These are phyloP conservation scores for Tillandsia leiboldiana DNA, from an alignment of 176 grass and related monocot genomes.

Conservation along the genomic window DNA sequence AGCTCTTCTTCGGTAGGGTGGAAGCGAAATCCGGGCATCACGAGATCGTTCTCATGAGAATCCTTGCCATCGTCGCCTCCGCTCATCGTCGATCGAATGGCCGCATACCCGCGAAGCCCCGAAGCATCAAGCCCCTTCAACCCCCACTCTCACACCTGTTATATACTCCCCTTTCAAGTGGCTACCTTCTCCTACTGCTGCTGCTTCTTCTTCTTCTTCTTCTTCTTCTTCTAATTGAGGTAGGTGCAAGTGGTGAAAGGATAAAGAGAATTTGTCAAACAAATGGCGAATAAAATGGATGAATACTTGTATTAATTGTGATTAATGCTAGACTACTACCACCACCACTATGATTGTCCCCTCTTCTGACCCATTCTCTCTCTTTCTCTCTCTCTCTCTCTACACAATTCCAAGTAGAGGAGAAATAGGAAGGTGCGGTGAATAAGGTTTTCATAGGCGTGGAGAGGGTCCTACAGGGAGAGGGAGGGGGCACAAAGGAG, in stretches of 20 bases:
- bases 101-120: background rate
- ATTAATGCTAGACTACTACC: constrained; percentile 18
- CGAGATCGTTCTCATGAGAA: constrained; percentile 56
- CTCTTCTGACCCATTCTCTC: background rate
- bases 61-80: constrained; percentile 25
- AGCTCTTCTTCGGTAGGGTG: constrained; percentile 99
- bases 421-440: constrained; percentile 2
- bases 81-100: constrained; percentile 22
- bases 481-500: constrained; percentile 1
- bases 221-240: constrained; percentile 12
- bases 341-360: constrained; percentile 11
- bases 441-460: constrained; percentile 1
- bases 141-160: constrained; percentile 35
- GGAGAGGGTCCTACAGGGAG: constrained; percentile 1
- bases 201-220: background rate
- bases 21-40: constrained; percentile 98
- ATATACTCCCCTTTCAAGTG: background rate
- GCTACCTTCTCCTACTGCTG: background rate
- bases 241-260: constrained; percentile 14
- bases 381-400: constrained; percentile 7
- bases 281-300: background rate
- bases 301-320: constrained; percentile 15
- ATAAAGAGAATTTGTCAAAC: constrained; percentile 15
- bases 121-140: constrained; percentile 4
- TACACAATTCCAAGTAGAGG: constrained; percentile 2